phyloP scores from a whole-genome alignment of 306 rosid species.

The Abrus precatorius region DNA sequence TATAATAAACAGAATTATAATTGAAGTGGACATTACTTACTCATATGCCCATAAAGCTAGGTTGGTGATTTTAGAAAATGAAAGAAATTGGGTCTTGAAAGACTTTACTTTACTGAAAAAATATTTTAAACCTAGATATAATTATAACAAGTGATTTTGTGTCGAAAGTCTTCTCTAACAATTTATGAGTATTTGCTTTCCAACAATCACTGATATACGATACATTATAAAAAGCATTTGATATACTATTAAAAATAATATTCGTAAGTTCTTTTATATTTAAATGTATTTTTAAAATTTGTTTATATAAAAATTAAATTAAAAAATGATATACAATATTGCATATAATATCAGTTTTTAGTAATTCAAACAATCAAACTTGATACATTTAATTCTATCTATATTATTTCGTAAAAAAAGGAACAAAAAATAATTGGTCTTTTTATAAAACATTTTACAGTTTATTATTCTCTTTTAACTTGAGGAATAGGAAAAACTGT shows the following conservation, averaged over 20 bases:
- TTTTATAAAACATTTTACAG: background rate
- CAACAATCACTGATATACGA: background rate
- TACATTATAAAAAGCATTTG: too few species aligned
- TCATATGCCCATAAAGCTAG: constrained; percentile 47
- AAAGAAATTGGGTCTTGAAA: constrained; percentile 33
- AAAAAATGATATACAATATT: too few species aligned
- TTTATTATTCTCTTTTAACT: background rate
- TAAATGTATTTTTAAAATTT: too few species aligned
- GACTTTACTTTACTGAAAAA: background rate
- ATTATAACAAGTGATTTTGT: constrained; percentile 42
- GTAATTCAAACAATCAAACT: too few species aligned
- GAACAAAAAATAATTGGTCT: background rate
- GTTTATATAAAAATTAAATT: too few species aligned
- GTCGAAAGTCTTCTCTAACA: constrained; percentile 44
- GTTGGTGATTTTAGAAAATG: constrained; percentile 49
- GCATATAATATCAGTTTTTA: too few species aligned
- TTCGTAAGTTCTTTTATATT: too few species aligned
- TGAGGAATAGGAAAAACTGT: background rate
- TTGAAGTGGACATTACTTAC: constrained; percentile 25
- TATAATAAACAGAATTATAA: constrained; percentile 36
- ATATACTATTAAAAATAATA: too few species aligned
- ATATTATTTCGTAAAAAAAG: too few species aligned
- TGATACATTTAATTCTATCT: too few species aligned
- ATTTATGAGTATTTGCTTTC: constrained; percentile 38
- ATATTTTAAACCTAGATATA: background rate